Evolutionary conservation across 2,329 filamentous ascomycete species (phyloP), one percentile per base, ranked within the genome.

Genomic region (Fusarium sp.): DNA sequence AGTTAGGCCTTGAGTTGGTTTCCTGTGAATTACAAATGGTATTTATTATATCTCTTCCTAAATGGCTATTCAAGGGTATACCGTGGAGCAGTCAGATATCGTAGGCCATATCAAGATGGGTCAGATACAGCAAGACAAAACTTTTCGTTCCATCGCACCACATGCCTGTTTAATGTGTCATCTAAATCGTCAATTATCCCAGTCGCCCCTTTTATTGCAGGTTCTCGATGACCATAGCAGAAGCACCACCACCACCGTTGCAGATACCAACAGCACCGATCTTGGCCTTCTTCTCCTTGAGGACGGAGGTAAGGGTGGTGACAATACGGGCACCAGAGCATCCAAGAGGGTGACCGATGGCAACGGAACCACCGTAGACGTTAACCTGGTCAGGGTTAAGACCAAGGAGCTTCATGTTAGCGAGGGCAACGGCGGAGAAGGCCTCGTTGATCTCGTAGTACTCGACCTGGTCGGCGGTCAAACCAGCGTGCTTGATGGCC

Each of bases 371-470:
- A 80, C 96, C 96, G 80, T 95, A 96, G 64, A 98, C 87, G 86
- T 99, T 99, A 82, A 99, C 95, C 85, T 95, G 97, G 69, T 95
- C 93, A 75, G 93, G 89, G 74, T 88, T 87, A 65, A 99, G 86
- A 71, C 88, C 89, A 45, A 99, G 91, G 63, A 98, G 84, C 90
- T 99, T 98, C 86, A 98, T 91, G 88, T 99, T 99, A 76, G 96
- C 95, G 59, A 99, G 89, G 44, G 96, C 94, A 73, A 99, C 96
- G 56, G 98, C 96, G 73, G 94, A 96, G 88, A 99, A 99, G 47
- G 96, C 96, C 88, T 99, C 96, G 88, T 99, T 99, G 88, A 99
- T 98, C 88, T 99, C 96, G 84, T 96, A 99, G 78, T 91, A 96
- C 80, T 98, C 96, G 66, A 99, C 89, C 68, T 94, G 88, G 73